Conservation (phyloP, 2,329 filamentous ascomycete genomes). For the Penicillium hesseltinei region DNA sequence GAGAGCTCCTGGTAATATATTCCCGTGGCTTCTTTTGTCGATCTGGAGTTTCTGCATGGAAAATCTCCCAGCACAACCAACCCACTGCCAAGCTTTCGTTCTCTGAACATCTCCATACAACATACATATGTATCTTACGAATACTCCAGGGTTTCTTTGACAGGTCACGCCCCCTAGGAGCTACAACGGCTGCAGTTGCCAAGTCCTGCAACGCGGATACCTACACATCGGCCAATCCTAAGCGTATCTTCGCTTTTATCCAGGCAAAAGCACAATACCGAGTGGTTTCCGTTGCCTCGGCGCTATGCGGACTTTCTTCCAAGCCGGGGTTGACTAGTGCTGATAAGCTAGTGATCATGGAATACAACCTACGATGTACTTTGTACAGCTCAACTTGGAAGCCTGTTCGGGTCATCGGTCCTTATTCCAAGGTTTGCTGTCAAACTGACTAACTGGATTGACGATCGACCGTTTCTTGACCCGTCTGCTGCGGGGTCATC, state of each 20-base stretch:
- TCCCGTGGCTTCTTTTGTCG: constrained; percentile 1
- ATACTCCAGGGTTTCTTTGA: background rate
- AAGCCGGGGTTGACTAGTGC: background rate
- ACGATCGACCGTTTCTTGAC: constrained; percentile 15
- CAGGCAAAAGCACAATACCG: background rate
- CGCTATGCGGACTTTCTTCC: background rate
- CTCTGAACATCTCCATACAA: background rate
- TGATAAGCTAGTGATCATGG: background rate
- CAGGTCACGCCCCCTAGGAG: constrained; percentile 3
- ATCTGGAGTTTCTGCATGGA: constrained; percentile 9
- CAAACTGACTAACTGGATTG: constrained; percentile 5
- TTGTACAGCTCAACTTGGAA: background rate
- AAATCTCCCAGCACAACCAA: background rate
- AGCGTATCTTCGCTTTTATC: background rate
- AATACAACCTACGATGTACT: background rate
- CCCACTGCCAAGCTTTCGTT: constrained; percentile 4
- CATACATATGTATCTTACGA: background rate
- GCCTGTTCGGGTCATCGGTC: constrained; percentile 1
- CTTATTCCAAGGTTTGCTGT: constrained; percentile 4
- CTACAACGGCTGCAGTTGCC: constrained; percentile 5
- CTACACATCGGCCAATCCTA: constrained; percentile 9
- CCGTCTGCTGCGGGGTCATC: constrained; percentile 24
- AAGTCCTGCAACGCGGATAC: constrained; percentile 12
- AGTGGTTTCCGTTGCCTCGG: background rate
- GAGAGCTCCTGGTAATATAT: background rate